Evolutionary conservation across 2,329 filamentous ascomycete genomes (phyloP).

Genomic region (Aspergillus awamori): DNA sequence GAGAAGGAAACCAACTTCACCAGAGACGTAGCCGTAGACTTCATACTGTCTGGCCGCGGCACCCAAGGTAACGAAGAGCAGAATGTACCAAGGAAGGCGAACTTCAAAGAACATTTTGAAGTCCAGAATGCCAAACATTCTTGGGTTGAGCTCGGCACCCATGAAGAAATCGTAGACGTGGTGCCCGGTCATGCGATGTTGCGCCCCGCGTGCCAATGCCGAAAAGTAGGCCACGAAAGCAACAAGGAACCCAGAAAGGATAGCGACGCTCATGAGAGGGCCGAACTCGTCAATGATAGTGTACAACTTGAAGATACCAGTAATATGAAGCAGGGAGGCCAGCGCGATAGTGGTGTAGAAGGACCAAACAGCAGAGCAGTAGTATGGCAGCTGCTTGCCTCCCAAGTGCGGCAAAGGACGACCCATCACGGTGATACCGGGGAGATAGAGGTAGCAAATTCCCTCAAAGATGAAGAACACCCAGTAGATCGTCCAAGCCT

Average conservation of each 20-base stretch:
- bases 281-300: conserved; percentile 95
- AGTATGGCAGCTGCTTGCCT: conserved; percentile 87
- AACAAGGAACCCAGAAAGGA: conserved; percentile 84
- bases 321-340: conserved; percentile 73
- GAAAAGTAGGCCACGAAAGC: conserved; percentile 84
- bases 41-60: conserved; percentile 83
- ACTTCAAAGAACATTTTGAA: conserved; percentile 98
- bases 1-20: conserved; percentile 80
- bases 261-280: conserved; percentile 87
- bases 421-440: conserved; percentile 84
- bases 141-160: conserved; percentile 83
- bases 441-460: conserved; percentile 79
- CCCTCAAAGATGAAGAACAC: conserved; percentile 84
- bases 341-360: conserved; percentile 83
- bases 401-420: conserved; percentile 82
- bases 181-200: conserved; percentile 89
- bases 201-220: conserved; percentile 73
- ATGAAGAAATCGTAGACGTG: conserved; percentile 88
- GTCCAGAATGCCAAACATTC: conserved; percentile 81
- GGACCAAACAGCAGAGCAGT: conserved; percentile 85
- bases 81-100: conserved; percentile 87
- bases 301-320: conserved; percentile 84
- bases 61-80: conserved; percentile 76
- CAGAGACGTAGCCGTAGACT: conserved; percentile 79
- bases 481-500: conserved; percentile 96